Percentiles rank a stretch among this genome's conserved stretches.
These are phyloP conservation scores for Mimosa pudica DNA, from an alignment of 306 rosid species.

Conservation along the genomic window DNA sequence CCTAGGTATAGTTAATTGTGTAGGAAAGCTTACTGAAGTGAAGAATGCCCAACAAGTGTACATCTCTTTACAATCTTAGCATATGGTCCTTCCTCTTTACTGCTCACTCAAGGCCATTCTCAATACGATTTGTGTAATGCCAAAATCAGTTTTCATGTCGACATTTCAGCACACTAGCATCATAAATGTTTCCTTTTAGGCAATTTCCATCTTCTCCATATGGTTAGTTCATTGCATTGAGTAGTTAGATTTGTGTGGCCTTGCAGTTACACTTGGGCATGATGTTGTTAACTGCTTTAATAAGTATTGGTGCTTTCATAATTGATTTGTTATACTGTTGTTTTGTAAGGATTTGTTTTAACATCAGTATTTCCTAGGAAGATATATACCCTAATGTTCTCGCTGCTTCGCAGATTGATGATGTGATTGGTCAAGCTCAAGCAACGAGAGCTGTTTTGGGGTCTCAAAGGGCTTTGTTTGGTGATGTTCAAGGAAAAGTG, in stretches of 20 bases:
- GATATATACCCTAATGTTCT: constrained; percentile 24
- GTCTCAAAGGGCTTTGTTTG: constrained; percentile 77
- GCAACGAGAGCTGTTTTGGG: constrained; percentile 87
- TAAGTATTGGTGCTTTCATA: neutral
- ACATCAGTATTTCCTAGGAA: constrained; percentile 12
- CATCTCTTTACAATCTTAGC: constrained; percentile 10
- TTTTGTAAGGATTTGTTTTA: neutral
- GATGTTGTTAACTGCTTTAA: neutral
- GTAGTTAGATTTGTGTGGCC: neutral
- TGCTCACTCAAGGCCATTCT: neutral
- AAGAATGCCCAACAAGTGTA: constrained; percentile 3
- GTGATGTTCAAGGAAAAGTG: constrained; percentile 98
- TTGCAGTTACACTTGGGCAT: neutral
- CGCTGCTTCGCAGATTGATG: constrained; percentile 70
- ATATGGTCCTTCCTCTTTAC: constrained; percentile 13
- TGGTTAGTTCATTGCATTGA: neutral
- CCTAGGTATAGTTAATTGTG: neutral
- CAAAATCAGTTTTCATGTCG: neutral
- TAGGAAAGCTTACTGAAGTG: neutral
- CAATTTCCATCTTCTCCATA: neutral
- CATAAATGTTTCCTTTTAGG: neutral
- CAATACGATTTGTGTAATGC: neutral
- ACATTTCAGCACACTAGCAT: neutral
- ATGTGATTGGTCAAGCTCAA: constrained; percentile 98
- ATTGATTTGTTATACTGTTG: constrained; percentile 3